These are phyloP conservation scores for Vitellaria paradoxa DNA, from an alignment of 179 eudicot genomes.

Conservation along the genomic window DNA sequence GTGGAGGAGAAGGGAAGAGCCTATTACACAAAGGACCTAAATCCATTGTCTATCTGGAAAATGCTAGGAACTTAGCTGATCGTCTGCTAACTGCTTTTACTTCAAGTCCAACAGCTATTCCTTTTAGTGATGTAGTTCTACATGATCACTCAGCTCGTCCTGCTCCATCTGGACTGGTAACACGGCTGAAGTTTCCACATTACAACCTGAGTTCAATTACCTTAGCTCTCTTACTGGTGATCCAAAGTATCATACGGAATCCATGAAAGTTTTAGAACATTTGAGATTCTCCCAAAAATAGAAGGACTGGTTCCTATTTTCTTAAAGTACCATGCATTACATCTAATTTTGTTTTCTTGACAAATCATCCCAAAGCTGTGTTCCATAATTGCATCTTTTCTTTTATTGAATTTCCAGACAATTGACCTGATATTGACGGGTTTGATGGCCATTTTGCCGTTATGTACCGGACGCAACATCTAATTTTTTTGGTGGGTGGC, in stretches of 20 bases:
- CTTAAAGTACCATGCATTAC: slow-evolving; percentile 53
- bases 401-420: too few relatives aligned
- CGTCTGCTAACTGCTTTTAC: slow-evolving; percentile 81
- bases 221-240: slow-evolving; percentile 85
- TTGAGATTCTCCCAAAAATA: slow-evolving; percentile 74
- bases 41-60: slow-evolving; percentile 69
- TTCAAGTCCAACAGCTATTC: slow-evolving; percentile 85
- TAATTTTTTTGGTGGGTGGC: too few relatives aligned
- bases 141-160: slow-evolving; percentile 73
- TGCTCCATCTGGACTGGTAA: slow-evolving; percentile 90
- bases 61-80: slow-evolving; percentile 81
- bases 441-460: too few relatives aligned
- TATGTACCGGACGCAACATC: too few relatives aligned
- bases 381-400: neutral
- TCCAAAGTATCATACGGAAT: slow-evolving; percentile 65
- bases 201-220: slow-evolving; percentile 94
- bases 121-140: slow-evolving; percentile 84
- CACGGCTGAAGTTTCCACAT: slow-evolving; percentile 91
- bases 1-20: slow-evolving; percentile 46
- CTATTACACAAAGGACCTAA: slow-evolving; percentile 52
- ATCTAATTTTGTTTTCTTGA: slow-evolving; percentile 2
- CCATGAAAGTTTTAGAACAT: slow-evolving; percentile 95
- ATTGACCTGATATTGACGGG: too few relatives aligned
- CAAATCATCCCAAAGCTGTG: neutral
- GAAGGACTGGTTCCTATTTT: slow-evolving; percentile 97